A percentile compares a stretch with the other conserved stretches of the same genome.
phyloP scores from a whole-genome alignment of 2,329 filamentous ascomycete genomes.

The Dactylonectria macrodidyma region DNA sequence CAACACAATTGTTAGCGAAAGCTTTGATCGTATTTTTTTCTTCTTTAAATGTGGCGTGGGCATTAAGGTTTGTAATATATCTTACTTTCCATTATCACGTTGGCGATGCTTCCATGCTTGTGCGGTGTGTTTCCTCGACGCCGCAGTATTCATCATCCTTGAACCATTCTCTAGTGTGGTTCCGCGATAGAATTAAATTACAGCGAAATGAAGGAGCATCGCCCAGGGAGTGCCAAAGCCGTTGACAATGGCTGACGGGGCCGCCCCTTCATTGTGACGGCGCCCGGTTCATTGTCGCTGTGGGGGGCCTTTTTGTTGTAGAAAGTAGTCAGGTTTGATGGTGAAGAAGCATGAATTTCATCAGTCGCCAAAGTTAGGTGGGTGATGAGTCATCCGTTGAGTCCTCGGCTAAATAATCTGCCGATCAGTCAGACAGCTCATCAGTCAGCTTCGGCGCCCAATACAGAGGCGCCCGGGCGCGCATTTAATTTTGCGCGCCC shows the following conservation, averaged over 20 bases:
- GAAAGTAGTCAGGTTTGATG: slow-evolving; percentile 5
- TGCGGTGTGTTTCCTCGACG: slow-evolving; percentile 5
- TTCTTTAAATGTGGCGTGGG: slow-evolving; percentile 4
- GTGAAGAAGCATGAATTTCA: slow-evolving; percentile 6
- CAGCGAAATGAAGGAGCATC: slow-evolving; percentile 5
- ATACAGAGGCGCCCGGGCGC: no score
- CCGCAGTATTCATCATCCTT: slow-evolving; percentile 2
- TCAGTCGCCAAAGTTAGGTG: slow-evolving; percentile 1
- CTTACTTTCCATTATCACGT: slow-evolving; percentile 6
- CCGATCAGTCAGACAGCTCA: no score
- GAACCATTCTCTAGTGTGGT: slow-evolving; percentile 5
- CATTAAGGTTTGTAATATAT: slow-evolving; percentile 7
- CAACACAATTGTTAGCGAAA: slow-evolving; percentile 4
- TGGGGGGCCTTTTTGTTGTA: slow-evolving; percentile 4
- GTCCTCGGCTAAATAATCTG: no score
- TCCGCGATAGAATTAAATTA: slow-evolving; percentile 6
- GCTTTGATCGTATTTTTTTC: not conserved
- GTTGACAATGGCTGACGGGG: slow-evolving; percentile 1
- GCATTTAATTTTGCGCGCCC: no score
- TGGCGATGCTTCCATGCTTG: slow-evolving; percentile 5
- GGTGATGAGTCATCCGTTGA: no score
- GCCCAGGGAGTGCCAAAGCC: slow-evolving; percentile 3
- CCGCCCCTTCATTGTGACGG: slow-evolving; percentile 3
- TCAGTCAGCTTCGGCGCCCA: no score
- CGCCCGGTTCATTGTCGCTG: slow-evolving; percentile 4